Evolutionary conservation across 306 rosid species (phyloP), one percentile per base, ranked within the genome.

Genomic region (Styphnolobium japonicum): DNA sequence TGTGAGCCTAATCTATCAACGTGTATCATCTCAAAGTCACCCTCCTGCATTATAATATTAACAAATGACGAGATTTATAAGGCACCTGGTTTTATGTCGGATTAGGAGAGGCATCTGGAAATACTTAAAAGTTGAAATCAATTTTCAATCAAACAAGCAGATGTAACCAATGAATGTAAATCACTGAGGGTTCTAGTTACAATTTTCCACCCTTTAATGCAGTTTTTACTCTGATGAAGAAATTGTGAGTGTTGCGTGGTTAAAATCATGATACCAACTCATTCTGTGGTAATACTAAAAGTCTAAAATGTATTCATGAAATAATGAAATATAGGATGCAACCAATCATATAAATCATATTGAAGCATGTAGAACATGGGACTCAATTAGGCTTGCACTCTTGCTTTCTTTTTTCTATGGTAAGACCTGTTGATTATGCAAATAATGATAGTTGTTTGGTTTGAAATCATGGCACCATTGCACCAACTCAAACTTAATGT

Each of bases 11-110:
- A 77, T 75, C 21, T 82, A 37, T 82, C 89, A 33, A 82, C 67
- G 51, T 86, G 85, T 80, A 86, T 82, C 89, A 86, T 86, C 84
- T 86, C 89, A 86, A 53, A 86, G 66, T 86, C 86, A 75, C 89
- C 89, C 75, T 86, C 89, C 89, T 86, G 84, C 82, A 82, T 45
- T 63, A 70, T 15, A 46, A 67, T 45, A 78, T n/a, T n/a, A n/a
- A n/a, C 73, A 73, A 68, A 67, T 25, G 19, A 53, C 10, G 18
- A 66, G 73, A 51, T 8, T 65, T 65, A n/a, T n/a, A 22, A 63
- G 53, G 66, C 12, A 15, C 64, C 34, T 4, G 49, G 42, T 73
- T 78, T 73, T 51, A 65, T 52, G 43, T 61, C 5, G 6, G 62
- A 73, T 36, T 43, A 52, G 29, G n/a, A 60, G 25, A 58, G 7